Base-by-base conservation (phyloP, 441 rosid genomes). In the Bruguiera hainesii region DNA sequence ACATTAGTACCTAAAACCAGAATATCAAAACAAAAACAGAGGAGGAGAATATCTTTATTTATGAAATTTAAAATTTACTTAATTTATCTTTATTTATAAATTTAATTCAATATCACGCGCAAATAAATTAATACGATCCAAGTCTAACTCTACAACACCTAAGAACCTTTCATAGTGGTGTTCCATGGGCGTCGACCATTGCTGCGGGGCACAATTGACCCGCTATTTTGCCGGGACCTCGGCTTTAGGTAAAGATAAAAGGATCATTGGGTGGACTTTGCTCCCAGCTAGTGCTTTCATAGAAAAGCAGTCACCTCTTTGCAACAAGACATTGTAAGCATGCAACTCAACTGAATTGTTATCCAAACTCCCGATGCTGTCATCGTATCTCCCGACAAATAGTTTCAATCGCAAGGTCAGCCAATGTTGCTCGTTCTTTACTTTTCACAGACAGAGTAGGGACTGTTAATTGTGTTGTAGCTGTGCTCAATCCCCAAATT, bases 131-230 rank as follows among this genome's bases (percentile, higher is more conserved):
- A 23, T 23, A 23, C 23, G 23, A 23, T 23, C 23, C 23, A 23
- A 23, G 26, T 26, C 26, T 26, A 26, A 26, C 26, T 26, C 26
- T 2, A 2, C 26, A 2, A 26, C 26, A 2, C 26, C 26, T 23
- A 26, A 26, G 80, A 23, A 73, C 60, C 21, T 60, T 83, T 71
- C 82, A 80, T 64, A 85, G 5, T 85, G 23, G 23, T 23, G 23
- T 23, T 23, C 23, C 23, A 23, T 23, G 89, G 87, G 61, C 71
- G n/a, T 39, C 80, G 51, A 83, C 90, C 0, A 86, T 85, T 21
- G 86, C 83, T 55, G 86, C 87, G 26, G 0, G 84, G 87, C 28
- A 79, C 82, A 15, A 70, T 85, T 8, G 87, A 83, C 20, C 64
- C 83, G 84, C 9, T 69, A 73, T 18, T 85, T 76, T 23, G 77